Base-by-base conservation (phyloP, 73 alveolate genomes). In the Halteria grandinella region DNA sequence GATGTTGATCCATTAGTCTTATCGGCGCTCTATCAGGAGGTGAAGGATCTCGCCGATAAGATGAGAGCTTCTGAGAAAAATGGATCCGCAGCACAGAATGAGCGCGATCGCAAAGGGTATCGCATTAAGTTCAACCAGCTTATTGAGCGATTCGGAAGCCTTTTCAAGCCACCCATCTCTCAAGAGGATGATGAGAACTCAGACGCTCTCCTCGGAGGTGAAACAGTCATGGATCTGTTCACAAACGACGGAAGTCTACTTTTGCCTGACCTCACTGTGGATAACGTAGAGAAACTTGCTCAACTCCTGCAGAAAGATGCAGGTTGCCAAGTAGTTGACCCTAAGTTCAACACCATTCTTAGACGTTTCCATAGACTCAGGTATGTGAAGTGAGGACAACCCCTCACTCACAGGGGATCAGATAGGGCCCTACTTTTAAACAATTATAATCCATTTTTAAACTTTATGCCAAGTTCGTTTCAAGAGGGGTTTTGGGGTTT, bases 361-460 rank as follows among this genome's bases (percentile, higher is more conserved):
- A 77, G 88, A 62, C 59, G 47, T 31, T 77, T 58, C 74, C 88
- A 77, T 53, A 59, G 66, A 29, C 40, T 77, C 17, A 60, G 88
- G 63, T 77, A 77, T 47, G 70, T 55, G 12, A 8, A 6, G 7
- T 58, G 75, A 58, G 11, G 24, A 58, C 14, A 3, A n/a, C n/a
- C n/a, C n/a, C n/a, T n/a, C n/a, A n/a, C n/a, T n/a, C n/a, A n/a
- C n/a, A n/a, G n/a, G n/a, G n/a, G n/a, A n/a, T n/a, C n/a, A n/a
- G n/a, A n/a, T n/a, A n/a, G n/a, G n/a, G n/a, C n/a, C n/a, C n/a
- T n/a, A n/a, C n/a, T n/a, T n/a, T n/a, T n/a, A n/a, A n/a, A n/a
- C n/a, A n/a, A n/a, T n/a, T n/a, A n/a, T n/a, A n/a, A n/a, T n/a
- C n/a, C n/a, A n/a, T n/a, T n/a, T n/a, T n/a, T n/a, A n/a, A n/a